Base-by-base conservation (phyloP, 805 yeast genomes). In the Pachysolen tannophilus region DNA sequence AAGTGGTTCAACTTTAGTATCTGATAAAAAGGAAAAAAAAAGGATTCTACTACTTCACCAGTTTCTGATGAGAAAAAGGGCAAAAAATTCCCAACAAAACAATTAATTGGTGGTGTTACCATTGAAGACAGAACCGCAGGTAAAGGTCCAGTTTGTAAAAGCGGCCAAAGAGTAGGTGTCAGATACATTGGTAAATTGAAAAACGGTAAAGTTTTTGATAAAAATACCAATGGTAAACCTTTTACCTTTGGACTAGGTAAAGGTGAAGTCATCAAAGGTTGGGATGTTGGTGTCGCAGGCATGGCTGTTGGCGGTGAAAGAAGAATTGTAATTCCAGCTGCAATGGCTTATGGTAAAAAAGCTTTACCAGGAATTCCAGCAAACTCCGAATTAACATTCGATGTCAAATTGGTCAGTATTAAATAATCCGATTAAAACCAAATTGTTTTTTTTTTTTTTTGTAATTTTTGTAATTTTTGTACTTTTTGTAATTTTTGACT, bases 231-330 rank as follows among this genome's bases (percentile, higher is more conserved):
- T 46, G 99, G 99, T 53, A 90, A 86, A 70, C 98, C 99, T 55
- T 92, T 92, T 63, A 63, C 65, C 45, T 92, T 92, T 65, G 76
- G 75, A 44, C 74, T 92, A 50, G 98, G 98, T 53, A 83, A 82
- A 61, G 98, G 97, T 57, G 98, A 92, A 67, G 97, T 94, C 49
- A 92, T 92, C 71, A 85, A 85, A 63, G 98, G 97, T 46, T 92
- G 95, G 85, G 99, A 92, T 59, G 74, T 90, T 54, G 99, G 99
- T 72, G 92, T 92, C 52, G 87, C 90, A 40, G 97, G 97, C 59
- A 88, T 92, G 97, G 78, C 94, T 39, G 94, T 85, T 56, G 96
- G 96, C 55, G 97, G 97, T 57, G 98, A 92, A 74, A 88, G 98
- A 75, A 80, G 97, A 69, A 86, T 92, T 48, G 75, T 86, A 42